Conservation (phyloP, 2,329 filamentous ascomycete species). For the Aureobasidium sp. region DNA sequence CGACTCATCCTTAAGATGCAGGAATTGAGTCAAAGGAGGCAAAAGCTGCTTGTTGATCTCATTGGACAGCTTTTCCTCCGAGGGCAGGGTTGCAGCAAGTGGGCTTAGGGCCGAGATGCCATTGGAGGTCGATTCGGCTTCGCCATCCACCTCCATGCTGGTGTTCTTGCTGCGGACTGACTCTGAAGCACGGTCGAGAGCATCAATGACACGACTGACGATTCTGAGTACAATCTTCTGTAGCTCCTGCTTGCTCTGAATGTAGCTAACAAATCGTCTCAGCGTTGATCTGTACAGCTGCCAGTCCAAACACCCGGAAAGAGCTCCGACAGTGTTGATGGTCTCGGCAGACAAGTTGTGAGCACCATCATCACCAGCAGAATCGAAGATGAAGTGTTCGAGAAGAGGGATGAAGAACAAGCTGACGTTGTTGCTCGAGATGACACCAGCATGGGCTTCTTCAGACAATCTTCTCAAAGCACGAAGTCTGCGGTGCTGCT, state of each 20-base stretch:
- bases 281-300: slow-evolving; percentile 80
- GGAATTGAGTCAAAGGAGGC: slow-evolving; percentile 69
- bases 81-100: slow-evolving; percentile 35
- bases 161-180: background rate
- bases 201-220: slow-evolving; percentile 71
- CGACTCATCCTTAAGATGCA: slow-evolving; percentile 90
- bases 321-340: slow-evolving; percentile 65
- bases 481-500: slow-evolving; percentile 74
- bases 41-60: slow-evolving; percentile 68
- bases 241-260: slow-evolving; percentile 69
- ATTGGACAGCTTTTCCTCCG: slow-evolving; percentile 37
- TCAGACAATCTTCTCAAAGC: slow-evolving; percentile 69
- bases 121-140: background rate
- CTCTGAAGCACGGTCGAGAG: slow-evolving; percentile 43
- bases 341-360: slow-evolving; percentile 82
- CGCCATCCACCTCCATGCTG: background rate
- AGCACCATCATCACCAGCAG: slow-evolving; percentile 64
- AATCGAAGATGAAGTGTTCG: slow-evolving; percentile 88
- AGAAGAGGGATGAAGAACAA: slow-evolving; percentile 85
- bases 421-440: slow-evolving; percentile 70
- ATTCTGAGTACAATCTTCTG: slow-evolving; percentile 82
- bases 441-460: slow-evolving; percentile 53
- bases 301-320: slow-evolving; percentile 78
- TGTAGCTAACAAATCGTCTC: slow-evolving; percentile 72
- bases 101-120: background rate